Percentiles rank a stretch among this genome's conserved stretches.
Evolutionary conservation across 352 stramenopile genomes (phyloP).

Genomic region (Pythium guiyangense): DNA sequence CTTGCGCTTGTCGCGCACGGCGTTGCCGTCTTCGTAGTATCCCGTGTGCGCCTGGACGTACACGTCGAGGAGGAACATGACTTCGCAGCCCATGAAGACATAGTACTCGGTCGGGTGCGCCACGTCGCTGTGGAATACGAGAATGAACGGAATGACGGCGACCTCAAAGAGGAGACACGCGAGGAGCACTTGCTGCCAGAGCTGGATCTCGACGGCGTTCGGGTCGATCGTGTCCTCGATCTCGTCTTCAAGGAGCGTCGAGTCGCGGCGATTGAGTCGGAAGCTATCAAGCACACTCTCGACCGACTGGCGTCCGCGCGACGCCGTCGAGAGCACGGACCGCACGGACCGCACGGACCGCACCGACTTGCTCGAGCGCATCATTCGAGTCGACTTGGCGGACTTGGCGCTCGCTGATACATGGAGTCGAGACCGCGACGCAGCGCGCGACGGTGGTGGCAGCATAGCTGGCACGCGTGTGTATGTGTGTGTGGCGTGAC

Average conservation of each 20-base stretch:
- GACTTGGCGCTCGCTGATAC: neutral
- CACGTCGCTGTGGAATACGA: slow-evolving; percentile 31
- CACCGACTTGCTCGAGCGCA: neutral
- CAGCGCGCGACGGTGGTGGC: neutral
- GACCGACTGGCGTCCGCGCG: slow-evolving; percentile 2
- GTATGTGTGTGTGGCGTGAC: neutral
- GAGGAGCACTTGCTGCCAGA: slow-evolving; percentile 49
- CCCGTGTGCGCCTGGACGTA: slow-evolving; percentile 54
- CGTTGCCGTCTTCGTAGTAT: slow-evolving; percentile 53
- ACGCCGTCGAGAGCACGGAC: neutral
- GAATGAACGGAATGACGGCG: slow-evolving; percentile 40
- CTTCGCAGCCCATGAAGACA: slow-evolving; percentile 15
- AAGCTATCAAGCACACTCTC: slow-evolving; percentile 11
- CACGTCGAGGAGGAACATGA: slow-evolving; percentile 46
- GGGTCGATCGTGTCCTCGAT: slow-evolving; percentile 29
- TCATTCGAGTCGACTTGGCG: neutral
- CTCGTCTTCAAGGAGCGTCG: slow-evolving; percentile 13
- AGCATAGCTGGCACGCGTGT: neutral
- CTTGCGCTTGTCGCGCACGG: slow-evolving; percentile 36
- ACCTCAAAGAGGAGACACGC: slow-evolving; percentile 38
- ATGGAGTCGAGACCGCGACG: neutral
- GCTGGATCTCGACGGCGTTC: slow-evolving; percentile 32
- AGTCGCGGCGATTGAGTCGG: slow-evolving; percentile 3
- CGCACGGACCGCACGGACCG: neutral
- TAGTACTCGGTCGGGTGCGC: neutral